Evolutionary conservation across 768 basidiomycete species (phyloP).

Genomic region (Xanthoconium stramineum): DNA sequence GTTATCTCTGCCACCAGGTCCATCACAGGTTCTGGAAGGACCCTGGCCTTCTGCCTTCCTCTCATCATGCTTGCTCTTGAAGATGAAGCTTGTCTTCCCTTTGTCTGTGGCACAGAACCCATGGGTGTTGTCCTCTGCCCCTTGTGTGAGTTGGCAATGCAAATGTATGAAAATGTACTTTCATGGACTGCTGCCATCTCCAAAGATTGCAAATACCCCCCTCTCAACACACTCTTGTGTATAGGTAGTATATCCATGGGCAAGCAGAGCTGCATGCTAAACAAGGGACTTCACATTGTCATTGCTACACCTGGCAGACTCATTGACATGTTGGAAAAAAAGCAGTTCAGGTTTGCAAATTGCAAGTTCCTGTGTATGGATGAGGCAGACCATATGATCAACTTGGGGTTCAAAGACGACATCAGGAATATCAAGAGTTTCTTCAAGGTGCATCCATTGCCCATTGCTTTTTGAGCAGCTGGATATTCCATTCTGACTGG

Average conservation of each 20-base stretch:
- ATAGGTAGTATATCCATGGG: constrained; percentile 99
- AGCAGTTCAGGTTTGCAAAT: constrained; percentile 83
- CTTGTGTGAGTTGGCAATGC: constrained; percentile 92
- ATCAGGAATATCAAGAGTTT: constrained; percentile 99
- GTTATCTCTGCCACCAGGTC: constrained; percentile 76
- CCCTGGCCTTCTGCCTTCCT: constrained; percentile 96
- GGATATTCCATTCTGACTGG: not conserved
- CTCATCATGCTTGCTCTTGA: constrained; percentile 95
- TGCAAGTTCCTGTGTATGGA: constrained; percentile 99
- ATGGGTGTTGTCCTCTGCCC: constrained; percentile 95
- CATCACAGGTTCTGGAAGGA: constrained; percentile 98
- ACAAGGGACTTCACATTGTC: constrained; percentile 90
- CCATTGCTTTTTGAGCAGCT: not conserved
- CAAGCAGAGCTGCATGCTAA: constrained; percentile 90
- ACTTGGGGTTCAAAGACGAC: constrained; percentile 98
- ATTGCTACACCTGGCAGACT: constrained; percentile 95
- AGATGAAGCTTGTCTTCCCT: constrained; percentile 87
- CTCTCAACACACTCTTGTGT: constrained; percentile 83
- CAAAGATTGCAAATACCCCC: constrained; percentile 80
- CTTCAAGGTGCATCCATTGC: constrained; percentile 67
- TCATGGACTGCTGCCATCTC: constrained; percentile 81
- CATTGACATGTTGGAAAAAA: constrained; percentile 98
- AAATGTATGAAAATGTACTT: constrained; percentile 93
- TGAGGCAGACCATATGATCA: constrained; percentile 99
- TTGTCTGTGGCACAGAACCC: constrained; percentile 91